A percentile compares a stretch with the other conserved stretches of the same genome.
Evolutionary conservation across 169 alveolate genomes (phyloP).

Genomic region (Babesia bovis): DNA sequence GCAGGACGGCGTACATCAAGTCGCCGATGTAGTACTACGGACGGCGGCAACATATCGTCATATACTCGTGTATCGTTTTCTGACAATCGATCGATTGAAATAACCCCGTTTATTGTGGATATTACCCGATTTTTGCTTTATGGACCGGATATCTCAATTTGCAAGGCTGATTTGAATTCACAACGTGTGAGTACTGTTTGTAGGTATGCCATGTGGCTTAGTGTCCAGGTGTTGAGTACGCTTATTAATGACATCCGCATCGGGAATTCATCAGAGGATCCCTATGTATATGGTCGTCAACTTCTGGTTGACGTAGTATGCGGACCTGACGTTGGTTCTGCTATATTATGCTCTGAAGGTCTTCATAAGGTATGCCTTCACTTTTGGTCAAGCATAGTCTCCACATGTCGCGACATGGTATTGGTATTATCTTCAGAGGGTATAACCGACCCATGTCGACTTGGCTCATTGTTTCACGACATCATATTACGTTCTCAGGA

Average conservation of each 20-base stretch:
- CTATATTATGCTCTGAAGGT: slow-evolving; percentile 1
- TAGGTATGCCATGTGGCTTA: slow-evolving; percentile 33
- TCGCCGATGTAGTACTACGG: no score
- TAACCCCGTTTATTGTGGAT: slow-evolving; percentile 19
- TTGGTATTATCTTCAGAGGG: slow-evolving; percentile 4
- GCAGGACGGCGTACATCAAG: no score
- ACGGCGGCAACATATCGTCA: no score
- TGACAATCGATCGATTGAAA: no score
- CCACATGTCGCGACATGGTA: slow-evolving; percentile 37
- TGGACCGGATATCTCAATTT: slow-evolving; percentile 37
- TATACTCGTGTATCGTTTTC: no score
- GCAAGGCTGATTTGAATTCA: slow-evolving; percentile 27
- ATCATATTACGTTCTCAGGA: slow-evolving; percentile 9
- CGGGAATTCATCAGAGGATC: neutral
- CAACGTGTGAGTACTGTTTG: slow-evolving; percentile 29
- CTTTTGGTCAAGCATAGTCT: slow-evolving; percentile 39
- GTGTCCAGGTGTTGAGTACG: slow-evolving; percentile 36
- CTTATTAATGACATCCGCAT: slow-evolving; percentile 17
- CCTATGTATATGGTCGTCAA: neutral
- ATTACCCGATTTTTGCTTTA: slow-evolving; percentile 29
- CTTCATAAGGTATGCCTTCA: slow-evolving; percentile 13
- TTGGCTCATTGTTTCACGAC: slow-evolving; percentile 4
- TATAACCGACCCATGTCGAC: neutral
- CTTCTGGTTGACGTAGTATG: slow-evolving; percentile 24
- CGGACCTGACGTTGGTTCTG: neutral